Conservation (phyloP, 257 asterid genomes). For the Salvia miltiorrhiza region DNA sequence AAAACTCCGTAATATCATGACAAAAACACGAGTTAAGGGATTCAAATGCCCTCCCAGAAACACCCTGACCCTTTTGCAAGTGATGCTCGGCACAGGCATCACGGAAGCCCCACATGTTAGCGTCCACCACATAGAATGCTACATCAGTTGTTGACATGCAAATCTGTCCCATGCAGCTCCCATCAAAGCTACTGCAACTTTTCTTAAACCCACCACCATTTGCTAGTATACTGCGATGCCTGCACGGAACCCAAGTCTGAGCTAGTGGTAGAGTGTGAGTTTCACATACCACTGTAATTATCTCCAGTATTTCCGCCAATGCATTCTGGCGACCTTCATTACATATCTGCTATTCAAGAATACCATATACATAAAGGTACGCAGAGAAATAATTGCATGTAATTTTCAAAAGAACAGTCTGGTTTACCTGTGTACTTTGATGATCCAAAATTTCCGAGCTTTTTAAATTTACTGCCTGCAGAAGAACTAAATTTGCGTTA, state of each 20-base stretch:
- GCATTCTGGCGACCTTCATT: constrained; percentile 90
- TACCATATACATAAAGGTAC: constrained; percentile 15
- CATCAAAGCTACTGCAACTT: constrained; percentile 90
- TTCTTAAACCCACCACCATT: constrained; percentile 83
- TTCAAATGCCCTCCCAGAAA: constrained; percentile 79
- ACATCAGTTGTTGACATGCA: constrained; percentile 90
- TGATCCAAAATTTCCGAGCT: constrained; percentile 86
- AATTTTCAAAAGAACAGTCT: constrained; percentile 4
- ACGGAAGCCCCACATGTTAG: constrained; percentile 85
- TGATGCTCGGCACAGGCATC: constrained; percentile 94
- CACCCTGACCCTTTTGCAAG: constrained; percentile 88
- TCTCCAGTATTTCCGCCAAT: constrained; percentile 74
- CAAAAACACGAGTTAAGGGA: constrained; percentile 63
- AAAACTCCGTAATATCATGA: constrained; percentile 57
- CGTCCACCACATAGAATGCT: constrained; percentile 78
- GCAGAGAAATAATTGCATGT: constrained; percentile 12
- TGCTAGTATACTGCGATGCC: constrained; percentile 75
- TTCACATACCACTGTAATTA: constrained; percentile 80
- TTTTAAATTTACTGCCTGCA: constrained; percentile 93
- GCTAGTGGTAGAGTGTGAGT: constrained; percentile 82
- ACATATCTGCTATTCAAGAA: constrained; percentile 59
- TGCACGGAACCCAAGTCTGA: constrained; percentile 97
- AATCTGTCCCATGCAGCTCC: constrained; percentile 90
- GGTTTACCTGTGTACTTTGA: constrained; percentile 65
- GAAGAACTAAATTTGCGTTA: constrained; percentile 32